These are phyloP conservation scores for Mercurialis annua DNA, from an alignment of 345 rosid species.

Conservation along the genomic window DNA sequence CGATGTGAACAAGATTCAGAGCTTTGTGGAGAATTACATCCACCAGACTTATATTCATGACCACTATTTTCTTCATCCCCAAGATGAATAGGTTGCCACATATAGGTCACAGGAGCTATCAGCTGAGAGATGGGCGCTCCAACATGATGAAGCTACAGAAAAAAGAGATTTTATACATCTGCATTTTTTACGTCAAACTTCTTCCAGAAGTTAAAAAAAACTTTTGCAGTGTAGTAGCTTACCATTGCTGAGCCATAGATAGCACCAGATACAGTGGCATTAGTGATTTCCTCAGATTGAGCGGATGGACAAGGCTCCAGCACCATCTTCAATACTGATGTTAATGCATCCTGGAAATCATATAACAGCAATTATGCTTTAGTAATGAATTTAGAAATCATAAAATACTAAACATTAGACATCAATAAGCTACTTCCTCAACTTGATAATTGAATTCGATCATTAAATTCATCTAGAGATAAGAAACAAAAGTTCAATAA, in stretches of 20 bases:
- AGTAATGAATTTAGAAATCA: not conserved
- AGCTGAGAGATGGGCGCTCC: slow-evolving; percentile 47
- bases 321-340: slow-evolving; percentile 49
- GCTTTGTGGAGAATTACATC: slow-evolving; percentile 19
- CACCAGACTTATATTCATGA: slow-evolving; percentile 15
- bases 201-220: not conserved
- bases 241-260: slow-evolving; percentile 70
- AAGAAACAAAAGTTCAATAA: not conserved
- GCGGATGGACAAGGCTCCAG: slow-evolving; percentile 53
- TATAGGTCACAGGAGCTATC: slow-evolving; percentile 67
- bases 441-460: no score
- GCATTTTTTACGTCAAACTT: slow-evolving; percentile 3
- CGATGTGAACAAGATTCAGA: slow-evolving; percentile 23
- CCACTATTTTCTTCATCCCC: slow-evolving; percentile 26
- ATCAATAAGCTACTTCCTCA: no score
- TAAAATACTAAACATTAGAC: not conserved
- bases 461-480: not conserved
- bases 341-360: slow-evolving; percentile 53
- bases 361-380: not conserved
- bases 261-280: slow-evolving; percentile 54
- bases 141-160: slow-evolving; percentile 65
- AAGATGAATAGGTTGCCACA: slow-evolving; percentile 57
- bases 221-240: slow-evolving; percentile 14
- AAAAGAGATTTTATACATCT: not conserved
- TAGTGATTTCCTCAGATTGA: slow-evolving; percentile 32